Conservation (phyloP, 2,329 filamentous ascomycete genomes). For the Hyphodiscus sp. region DNA sequence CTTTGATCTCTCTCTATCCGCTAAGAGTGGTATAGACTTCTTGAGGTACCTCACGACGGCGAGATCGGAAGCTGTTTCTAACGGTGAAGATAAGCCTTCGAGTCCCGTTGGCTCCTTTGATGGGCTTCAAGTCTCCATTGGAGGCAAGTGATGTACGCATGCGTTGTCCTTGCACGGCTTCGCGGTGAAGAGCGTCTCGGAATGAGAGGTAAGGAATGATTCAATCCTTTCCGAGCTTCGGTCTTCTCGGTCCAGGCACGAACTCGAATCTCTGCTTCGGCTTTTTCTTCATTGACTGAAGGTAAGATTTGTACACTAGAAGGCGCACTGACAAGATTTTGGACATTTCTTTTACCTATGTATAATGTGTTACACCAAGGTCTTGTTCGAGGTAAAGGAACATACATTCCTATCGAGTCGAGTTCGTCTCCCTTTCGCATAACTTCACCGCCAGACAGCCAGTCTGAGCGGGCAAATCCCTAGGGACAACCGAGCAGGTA, state of each 20-base stretch:
- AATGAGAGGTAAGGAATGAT: neutral
- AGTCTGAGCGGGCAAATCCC: too few species aligned
- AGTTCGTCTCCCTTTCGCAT: too few species aligned
- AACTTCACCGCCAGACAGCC: too few species aligned
- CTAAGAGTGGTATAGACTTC: neutral
- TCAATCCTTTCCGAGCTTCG: neutral
- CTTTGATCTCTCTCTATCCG: neutral
- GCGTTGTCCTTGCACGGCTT: neutral
- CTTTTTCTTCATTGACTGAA: neutral
- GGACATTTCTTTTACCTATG: too few species aligned
- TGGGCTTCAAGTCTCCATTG: too few species aligned
- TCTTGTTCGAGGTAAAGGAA: too few species aligned
- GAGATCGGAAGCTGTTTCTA: neutral
- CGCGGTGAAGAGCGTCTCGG: neutral
- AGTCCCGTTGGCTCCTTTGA: neutral
- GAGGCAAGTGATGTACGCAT: too few species aligned
- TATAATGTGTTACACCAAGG: too few species aligned
- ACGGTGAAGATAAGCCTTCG: neutral
- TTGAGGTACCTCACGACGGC: neutral
- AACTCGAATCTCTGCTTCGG: neutral
- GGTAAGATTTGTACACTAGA: too few species aligned
- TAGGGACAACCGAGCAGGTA: too few species aligned
- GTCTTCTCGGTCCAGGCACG: neutral
- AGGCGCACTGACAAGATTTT: too few species aligned
- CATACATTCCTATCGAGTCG: too few species aligned